These are phyloP conservation scores for Pichia sp. DNA, from an alignment of 1,139 yeast genomes.

Conservation along the genomic window DNA sequence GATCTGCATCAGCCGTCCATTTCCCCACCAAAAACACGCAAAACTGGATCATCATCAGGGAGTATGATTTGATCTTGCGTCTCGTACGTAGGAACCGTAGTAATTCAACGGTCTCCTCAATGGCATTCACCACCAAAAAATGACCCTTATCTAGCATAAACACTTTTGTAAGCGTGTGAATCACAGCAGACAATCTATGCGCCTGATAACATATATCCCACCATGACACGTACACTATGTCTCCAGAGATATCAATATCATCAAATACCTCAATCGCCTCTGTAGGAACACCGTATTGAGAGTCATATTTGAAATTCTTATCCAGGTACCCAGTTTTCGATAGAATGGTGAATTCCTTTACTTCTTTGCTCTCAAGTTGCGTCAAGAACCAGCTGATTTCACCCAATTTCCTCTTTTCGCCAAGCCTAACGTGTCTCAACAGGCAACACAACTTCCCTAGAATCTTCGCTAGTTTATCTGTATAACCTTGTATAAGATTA, in stretches of 20 bases:
- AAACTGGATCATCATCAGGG: constrained; percentile 48
- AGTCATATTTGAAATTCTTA: constrained; percentile 30
- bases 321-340: constrained; percentile 8
- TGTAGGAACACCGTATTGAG: constrained; percentile 5
- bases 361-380: constrained; percentile 2
- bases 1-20: constrained; percentile 39
- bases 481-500: constrained; percentile 56
- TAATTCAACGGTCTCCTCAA: constrained; percentile 36
- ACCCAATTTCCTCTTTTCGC: not conserved
- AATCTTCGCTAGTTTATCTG: constrained; percentile 43
- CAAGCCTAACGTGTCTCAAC: not conserved
- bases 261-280: constrained; percentile 9
- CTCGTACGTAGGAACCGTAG: constrained; percentile 31
- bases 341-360: constrained; percentile 2
- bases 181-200: constrained; percentile 41
- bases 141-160: constrained; percentile 42
- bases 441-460: constrained; percentile 20
- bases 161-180: constrained; percentile 39
- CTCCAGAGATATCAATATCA: constrained; percentile 21
- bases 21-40: constrained; percentile 58
- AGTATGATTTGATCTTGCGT: constrained; percentile 21
- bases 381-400: constrained; percentile 3
- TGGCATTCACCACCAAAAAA: constrained; percentile 44
- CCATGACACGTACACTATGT: constrained; percentile 46
- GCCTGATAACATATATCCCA: constrained; percentile 59